These are phyloP conservation scores for Alternaria arborescens DNA, from an alignment of 2,329 filamentous ascomycete species.

Conservation along the genomic window DNA sequence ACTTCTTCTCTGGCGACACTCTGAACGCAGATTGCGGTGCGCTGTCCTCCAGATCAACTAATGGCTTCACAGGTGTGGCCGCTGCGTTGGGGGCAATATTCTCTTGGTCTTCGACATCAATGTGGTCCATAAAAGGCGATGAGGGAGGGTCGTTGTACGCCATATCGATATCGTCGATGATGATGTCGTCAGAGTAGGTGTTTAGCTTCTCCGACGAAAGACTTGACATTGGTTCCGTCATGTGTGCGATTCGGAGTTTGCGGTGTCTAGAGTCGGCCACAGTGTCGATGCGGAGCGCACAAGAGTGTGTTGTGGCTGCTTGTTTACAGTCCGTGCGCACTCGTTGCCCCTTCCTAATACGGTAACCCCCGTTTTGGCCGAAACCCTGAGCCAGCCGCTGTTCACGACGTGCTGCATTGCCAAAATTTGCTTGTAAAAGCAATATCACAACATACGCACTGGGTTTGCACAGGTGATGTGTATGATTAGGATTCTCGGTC, in stretches of 20 bases:
- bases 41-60: slow-evolving; percentile 35
- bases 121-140: slow-evolving; percentile 59
- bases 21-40: slow-evolving; percentile 45
- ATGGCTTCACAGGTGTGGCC: slow-evolving; percentile 36
- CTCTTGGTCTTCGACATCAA: slow-evolving; percentile 52
- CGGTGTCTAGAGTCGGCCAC: slow-evolving; percentile 22
- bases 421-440: neutral
- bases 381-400: neutral
- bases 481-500: neutral
- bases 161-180: slow-evolving; percentile 44
- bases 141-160: slow-evolving; percentile 55
- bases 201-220: slow-evolving; percentile 45
- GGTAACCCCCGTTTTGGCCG: slow-evolving; percentile 21
- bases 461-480: neutral
- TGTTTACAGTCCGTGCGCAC: slow-evolving; percentile 23
- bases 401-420: neutral
- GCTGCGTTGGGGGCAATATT: slow-evolving; percentile 42
- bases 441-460: neutral
- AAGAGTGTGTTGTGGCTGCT: slow-evolving; percentile 22
- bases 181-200: slow-evolving; percentile 28
- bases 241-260: slow-evolving; percentile 21
- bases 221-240: slow-evolving; percentile 45
- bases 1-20: slow-evolving; percentile 41
- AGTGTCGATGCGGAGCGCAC: slow-evolving; percentile 22
- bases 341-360: slow-evolving; percentile 19